Percentiles rank a stretch among this genome's conserved stretches.
Conservation (phyloP, 2,329 filamentous ascomycete genomes). For the Fusarium marasasianum region DNA sequence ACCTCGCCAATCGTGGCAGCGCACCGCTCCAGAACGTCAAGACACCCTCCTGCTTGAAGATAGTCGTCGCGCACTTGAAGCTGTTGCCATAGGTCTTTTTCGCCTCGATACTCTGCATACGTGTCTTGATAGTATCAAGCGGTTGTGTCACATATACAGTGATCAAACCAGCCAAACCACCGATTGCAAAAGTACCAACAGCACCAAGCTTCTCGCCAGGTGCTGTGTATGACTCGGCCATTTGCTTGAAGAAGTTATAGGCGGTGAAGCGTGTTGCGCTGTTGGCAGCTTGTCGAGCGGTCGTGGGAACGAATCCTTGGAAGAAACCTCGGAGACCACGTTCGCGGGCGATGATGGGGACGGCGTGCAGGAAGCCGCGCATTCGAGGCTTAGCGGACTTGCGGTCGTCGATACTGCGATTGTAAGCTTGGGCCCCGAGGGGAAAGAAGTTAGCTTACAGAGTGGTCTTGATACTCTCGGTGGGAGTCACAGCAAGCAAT, state of each 20-base stretch:
- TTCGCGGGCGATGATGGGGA: constrained; percentile 86
- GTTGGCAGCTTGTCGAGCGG: constrained; percentile 93
- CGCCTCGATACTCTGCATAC: constrained; percentile 97
- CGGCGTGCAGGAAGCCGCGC: constrained; percentile 91
- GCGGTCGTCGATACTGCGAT: constrained; percentile 84
- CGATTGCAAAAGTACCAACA: constrained; percentile 88
- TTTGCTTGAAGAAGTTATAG: constrained; percentile 89
- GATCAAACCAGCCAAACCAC: constrained; percentile 86
- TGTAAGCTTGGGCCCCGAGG: neutral
- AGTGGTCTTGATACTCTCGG: constrained; percentile 98
- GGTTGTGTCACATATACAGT: constrained; percentile 83
- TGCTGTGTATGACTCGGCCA: constrained; percentile 90
- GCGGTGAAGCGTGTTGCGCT: constrained; percentile 89
- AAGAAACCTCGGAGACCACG: constrained; percentile 93
- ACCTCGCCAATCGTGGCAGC: constrained; percentile 80
- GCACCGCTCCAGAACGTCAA: constrained; percentile 95
- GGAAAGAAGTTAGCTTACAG: constrained; percentile 59
- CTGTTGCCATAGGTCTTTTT: constrained; percentile 85
- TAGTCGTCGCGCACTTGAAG: constrained; percentile 81
- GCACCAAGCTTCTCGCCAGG: constrained; percentile 95
- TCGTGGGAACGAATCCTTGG: constrained; percentile 95
- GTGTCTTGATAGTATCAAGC: constrained; percentile 94
- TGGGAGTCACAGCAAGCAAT: constrained; percentile 91
- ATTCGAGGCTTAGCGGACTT: constrained; percentile 87
- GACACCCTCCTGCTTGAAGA: constrained; percentile 89